Evolutionary conservation across 2,329 filamentous ascomycete species (phyloP), one percentile per base, ranked within the genome.

Genomic region (Mycosphaerella arachidis): DNA sequence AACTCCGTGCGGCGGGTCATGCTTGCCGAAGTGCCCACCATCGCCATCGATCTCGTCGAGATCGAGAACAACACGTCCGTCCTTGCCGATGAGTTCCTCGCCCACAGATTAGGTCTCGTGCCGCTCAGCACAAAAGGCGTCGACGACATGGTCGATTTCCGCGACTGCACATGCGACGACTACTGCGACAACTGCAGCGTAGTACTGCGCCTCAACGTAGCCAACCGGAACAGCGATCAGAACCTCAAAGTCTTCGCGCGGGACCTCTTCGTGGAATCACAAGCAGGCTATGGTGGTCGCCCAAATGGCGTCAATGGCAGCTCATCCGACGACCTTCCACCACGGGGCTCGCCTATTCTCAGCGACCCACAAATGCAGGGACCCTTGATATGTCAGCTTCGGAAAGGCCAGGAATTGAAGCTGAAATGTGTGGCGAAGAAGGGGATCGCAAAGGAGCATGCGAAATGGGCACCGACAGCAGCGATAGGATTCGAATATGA

Each of bases 401-500:
- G 93, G 60, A 89, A 88, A 71, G 91, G 89, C 2, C 94, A 99
- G 77, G 92, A 96, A 76, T 79, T 99, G 62, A 88, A 91, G 74
- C 85, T 99, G 72, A 90, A 85, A 63, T 97, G 93, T 73, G 89
- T 97, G 66, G 94, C 93, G 54, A 97, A 96, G 82, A 97, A 97
- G 82, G 94, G 94, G 1, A 97, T 97, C 66, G 92, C 93, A 40
- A 99, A 99, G 81, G 94, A 99, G 75, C 94, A 99, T 76, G 91
- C 94, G 9, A 99, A 99, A 77, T 99, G 94, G 94, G 90, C 91
- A 70, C 92, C 94, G 1, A 93, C 90, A 37, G 84, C 92, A 45
- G 94, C 94, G 3, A 87, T 99, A 45, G 92, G 91, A 27, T 99
- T 99, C 73, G 94, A 99, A 76, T 99, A 99, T 76, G 94, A 99